Evolutionary conservation across 2,329 filamentous ascomycete species (phyloP), one percentile per base, ranked within the genome.

Genomic region (Xylaria sp.): DNA sequence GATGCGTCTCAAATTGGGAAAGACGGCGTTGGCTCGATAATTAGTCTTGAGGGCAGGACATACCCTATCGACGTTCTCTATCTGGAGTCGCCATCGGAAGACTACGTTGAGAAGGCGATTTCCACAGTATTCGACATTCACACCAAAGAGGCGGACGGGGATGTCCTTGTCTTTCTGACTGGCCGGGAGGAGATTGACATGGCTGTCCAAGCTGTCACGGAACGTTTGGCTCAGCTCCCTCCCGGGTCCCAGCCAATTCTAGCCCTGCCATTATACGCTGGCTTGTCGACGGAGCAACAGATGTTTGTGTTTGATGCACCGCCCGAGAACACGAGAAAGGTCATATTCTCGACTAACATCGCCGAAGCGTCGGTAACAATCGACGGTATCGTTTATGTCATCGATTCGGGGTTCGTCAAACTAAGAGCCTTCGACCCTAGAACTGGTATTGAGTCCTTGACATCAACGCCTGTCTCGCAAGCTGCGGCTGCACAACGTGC

Each of bases 281-380:
- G 93, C 2, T 81, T 97, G 5, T 85, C 91, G 1, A 91, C 89
- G 7, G 92, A 97, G 60, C 87, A 97, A 66, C 94, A 97, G 69
- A 93, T 96, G 85, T 92, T 92, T 61, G 89, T 97, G 39, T 97
- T 97, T 69, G 91, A 96, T 64, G 86, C 89, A 49, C 78, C 92
- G 1, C 86, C 90, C 0, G 86, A 90, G 56, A 88, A 92, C 54
- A 92, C 87, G 1, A 84, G 94, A 39, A 97, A 97, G 69, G 89
- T 97, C 38, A 90, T 99, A 34, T 87, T 97, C 61, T 89, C 91
- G 3, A 97, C 94, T 54, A 97, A 97, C 69, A 97, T 97, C 60
- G 92, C 94, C 11, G 94, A 99, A 76, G 93, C 94, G 4, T 96
- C 91, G 1, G 89, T 99, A 40, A 97, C 94, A 16, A 95, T 97